Percentiles rank a stretch among this genome's conserved stretches.
Evolutionary conservation across 768 basidiomycete genomes (phyloP).

Genomic region (Lactifluus subvellereus): DNA sequence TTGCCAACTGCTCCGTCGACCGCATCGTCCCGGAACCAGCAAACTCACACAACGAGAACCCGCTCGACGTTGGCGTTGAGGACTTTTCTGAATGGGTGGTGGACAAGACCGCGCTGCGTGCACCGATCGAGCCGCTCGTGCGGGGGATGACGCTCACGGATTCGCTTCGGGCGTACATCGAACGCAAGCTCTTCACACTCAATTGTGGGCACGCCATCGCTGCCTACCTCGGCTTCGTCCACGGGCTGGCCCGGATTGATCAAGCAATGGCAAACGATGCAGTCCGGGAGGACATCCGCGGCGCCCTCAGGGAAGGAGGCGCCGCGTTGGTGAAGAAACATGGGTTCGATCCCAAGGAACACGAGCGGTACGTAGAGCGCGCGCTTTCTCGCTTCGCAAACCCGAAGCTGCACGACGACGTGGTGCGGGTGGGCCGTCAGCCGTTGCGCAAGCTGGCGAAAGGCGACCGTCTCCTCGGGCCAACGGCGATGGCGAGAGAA

Average conservation of each 20-base stretch:
- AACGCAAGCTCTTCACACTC: constrained; percentile 41
- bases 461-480: constrained; percentile 36
- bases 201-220: constrained; percentile 38
- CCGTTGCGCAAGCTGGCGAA: constrained; percentile 37
- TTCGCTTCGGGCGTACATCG: constrained; percentile 34
- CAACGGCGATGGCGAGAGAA: constrained; percentile 33
- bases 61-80: constrained; percentile 38
- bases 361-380: constrained; percentile 32
- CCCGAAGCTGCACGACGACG: constrained; percentile 34
- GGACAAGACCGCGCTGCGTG: constrained; percentile 31
- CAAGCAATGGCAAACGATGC: constrained; percentile 31
- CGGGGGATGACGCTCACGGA: constrained; percentile 32
- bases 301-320: constrained; percentile 36
- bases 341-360: constrained; percentile 26
- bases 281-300: constrained; percentile 29
- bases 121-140: constrained; percentile 27
- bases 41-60: constrained; percentile 17
- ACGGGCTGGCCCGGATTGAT: constrained; percentile 31
- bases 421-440: constrained; percentile 35
- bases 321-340: constrained; percentile 33
- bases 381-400: constrained; percentile 34
- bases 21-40: constrained; percentile 32
- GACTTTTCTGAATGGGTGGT: constrained; percentile 40
- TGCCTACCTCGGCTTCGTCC: constrained; percentile 36
- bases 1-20: constrained; percentile 40